These are phyloP conservation scores for Pulveroboletus sp. DNA, from an alignment of 768 basidiomycete species.

Conservation along the genomic window DNA sequence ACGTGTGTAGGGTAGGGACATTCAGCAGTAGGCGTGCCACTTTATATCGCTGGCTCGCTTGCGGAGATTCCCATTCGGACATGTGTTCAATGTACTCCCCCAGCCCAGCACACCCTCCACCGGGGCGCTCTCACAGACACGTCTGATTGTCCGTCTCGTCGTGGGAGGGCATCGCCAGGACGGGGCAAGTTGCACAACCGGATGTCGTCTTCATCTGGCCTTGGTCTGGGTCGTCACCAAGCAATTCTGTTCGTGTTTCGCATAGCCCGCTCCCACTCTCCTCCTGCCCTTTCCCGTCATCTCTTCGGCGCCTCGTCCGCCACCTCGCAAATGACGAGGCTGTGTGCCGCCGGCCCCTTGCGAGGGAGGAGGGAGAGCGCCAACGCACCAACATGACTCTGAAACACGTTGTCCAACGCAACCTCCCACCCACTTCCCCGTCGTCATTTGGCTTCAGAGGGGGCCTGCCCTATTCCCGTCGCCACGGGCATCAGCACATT, in stretches of 20 bases:
- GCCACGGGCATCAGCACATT: neutral
- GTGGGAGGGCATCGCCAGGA: neutral
- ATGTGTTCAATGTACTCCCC: neutral
- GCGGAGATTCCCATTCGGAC: neutral
- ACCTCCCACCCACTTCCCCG: slow-evolving; percentile 55
- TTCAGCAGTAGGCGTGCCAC: neutral
- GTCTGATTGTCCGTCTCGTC: neutral
- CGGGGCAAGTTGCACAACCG: neutral
- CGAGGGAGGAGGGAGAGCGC: slow-evolving; percentile 79
- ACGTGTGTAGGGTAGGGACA: too few relatives aligned
- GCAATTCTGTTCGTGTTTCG: neutral
- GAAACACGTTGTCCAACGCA: slow-evolving; percentile 68
- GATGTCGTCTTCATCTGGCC: neutral
- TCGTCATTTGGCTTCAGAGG: slow-evolving; percentile 33
- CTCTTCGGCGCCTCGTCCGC: slow-evolving; percentile 60
- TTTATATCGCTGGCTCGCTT: slow-evolving; percentile 1
- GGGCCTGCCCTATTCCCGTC: slow-evolving; percentile 48
- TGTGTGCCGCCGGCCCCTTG: slow-evolving; percentile 60
- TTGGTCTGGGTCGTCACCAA: neutral
- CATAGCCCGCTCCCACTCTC: neutral
- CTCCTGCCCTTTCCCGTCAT: slow-evolving; percentile 12
- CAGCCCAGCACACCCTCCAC: neutral
- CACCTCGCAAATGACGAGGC: slow-evolving; percentile 63
- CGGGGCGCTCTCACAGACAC: neutral
- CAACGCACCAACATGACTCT: slow-evolving; percentile 57